phyloP scores from a whole-genome alignment of 2,329 filamentous ascomycete species.

The Niveomyces coronatus region DNA sequence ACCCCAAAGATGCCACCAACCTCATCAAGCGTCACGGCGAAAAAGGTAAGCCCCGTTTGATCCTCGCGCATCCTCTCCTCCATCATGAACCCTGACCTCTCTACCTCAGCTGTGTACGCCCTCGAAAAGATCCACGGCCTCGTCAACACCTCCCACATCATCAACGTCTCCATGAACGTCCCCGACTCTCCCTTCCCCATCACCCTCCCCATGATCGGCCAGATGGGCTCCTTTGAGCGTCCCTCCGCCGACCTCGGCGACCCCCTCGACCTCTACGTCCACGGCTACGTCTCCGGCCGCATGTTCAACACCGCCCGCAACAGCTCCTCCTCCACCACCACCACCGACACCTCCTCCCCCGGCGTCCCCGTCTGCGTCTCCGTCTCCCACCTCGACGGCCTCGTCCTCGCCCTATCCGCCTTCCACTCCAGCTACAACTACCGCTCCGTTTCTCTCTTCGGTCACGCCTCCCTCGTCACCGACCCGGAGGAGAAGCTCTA shows the following conservation, averaged over 20 bases:
- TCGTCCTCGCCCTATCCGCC: slow-evolving; percentile 70
- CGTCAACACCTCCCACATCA: slow-evolving; percentile 61
- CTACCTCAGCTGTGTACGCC: slow-evolving; percentile 60
- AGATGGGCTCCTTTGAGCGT: slow-evolving; percentile 61
- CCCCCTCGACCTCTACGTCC: slow-evolving; percentile 66
- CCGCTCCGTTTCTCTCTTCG: slow-evolving; percentile 69
- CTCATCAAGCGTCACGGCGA: slow-evolving; percentile 58
- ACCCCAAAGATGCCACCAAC: slow-evolving; percentile 53
- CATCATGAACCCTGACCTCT: slow-evolving; percentile 7
- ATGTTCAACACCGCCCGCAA: slow-evolving; percentile 56
- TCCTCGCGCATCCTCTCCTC: not conserved
- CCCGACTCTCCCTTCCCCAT: slow-evolving; percentile 59
- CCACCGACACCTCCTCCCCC: slow-evolving; percentile 11
- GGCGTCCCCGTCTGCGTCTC: slow-evolving; percentile 64
- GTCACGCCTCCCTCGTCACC: slow-evolving; percentile 57
- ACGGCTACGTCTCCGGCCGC: slow-evolving; percentile 73
- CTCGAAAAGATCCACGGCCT: slow-evolving; percentile 63
- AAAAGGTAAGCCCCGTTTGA: slow-evolving; percentile 39
- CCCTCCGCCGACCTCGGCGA: slow-evolving; percentile 52
- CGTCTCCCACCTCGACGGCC: slow-evolving; percentile 66
- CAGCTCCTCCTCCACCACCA: slow-evolving; percentile 10
- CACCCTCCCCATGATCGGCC: slow-evolving; percentile 76
- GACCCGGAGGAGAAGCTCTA: slow-evolving; percentile 61
- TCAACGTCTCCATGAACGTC: slow-evolving; percentile 69
- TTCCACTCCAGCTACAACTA: slow-evolving; percentile 83